These are phyloP conservation scores for Vitis hybrid DNA, from an alignment of 177 flowering plant species.

Conservation along the genomic window DNA sequence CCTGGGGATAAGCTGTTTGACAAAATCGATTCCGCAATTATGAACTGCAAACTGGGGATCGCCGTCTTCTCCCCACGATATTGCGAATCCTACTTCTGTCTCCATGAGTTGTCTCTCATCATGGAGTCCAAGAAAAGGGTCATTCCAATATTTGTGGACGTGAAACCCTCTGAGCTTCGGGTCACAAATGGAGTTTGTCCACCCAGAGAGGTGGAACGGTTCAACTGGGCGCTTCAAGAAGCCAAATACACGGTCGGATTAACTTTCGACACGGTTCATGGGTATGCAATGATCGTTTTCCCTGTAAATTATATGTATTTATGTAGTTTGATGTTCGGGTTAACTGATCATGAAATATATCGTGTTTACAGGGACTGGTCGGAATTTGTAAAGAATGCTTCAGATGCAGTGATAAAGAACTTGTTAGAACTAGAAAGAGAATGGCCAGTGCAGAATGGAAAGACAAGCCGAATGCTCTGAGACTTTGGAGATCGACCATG, in stretches of 20 bases:
- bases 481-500: no score
- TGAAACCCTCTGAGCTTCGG: conserved; percentile 40
- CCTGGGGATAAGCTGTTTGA: conserved; percentile 49
- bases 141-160: conserved; percentile 40
- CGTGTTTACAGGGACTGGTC: conserved; percentile 37
- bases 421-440: conserved; percentile 23
- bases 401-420: conserved; percentile 28
- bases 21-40: conserved; percentile 32
- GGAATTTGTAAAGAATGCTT: conserved; percentile 23
- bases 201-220: conserved; percentile 23
- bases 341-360: neutral
- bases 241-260: conserved; percentile 43
- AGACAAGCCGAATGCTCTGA: neutral
- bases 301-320: neutral
- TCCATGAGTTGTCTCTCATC: conserved; percentile 40
- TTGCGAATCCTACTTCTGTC: conserved; percentile 42
- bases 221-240: conserved; percentile 33
- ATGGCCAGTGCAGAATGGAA: neutral
- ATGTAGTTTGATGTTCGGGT: neutral
- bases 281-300: conserved; percentile 18
- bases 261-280: conserved; percentile 29
- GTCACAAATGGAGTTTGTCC: conserved; percentile 18
- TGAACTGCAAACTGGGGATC: conserved; percentile 31
- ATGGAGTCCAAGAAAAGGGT: conserved; percentile 36
- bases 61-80: conserved; percentile 44